Evolutionary conservation across 805 yeast genomes (phyloP), one percentile per base, ranked within the genome.

Genomic region (Clavispora asparagi): DNA sequence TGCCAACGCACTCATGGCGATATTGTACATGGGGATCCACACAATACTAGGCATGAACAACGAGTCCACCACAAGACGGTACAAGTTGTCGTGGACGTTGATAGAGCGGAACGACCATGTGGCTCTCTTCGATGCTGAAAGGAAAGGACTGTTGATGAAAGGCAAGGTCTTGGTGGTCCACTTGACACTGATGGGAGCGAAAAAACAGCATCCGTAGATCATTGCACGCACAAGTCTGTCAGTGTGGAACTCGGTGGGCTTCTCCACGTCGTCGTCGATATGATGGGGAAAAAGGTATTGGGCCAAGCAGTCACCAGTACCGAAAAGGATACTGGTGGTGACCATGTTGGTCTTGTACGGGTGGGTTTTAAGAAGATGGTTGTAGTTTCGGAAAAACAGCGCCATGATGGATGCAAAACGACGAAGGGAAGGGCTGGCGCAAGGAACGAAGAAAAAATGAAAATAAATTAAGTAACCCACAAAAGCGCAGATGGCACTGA

Each of bases 271-370:
- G 43, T 55, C 54, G 12, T 40, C 45, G 32, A 44, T 41, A 43
- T 55, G 58, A 48, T 62, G 67, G 6, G 74, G 75, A 45, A 70
- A 65, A 17, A 66, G 56, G 25, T 54, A 54, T 51, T 73, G 75
- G 2, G 78, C 78, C 41, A 72, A 54, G 29, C 58, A 60, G 49
- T 74, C 78, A 6, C 77, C 76, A 16, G 54, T 46, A 4, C 81
- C 70, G 44, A 76, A 64, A 12, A 71, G 58, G 38, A 68, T 30
- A 25, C 85, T 84, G 1, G 84, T 78, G 43, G 78, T 68, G 26
- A 74, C 41, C 58, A 80, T 76, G 58, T 81, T 82, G 42, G 83
- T 78, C 35, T 70, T 57, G 56, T 71, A 76, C 4, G 86, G 85
- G 47, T 71, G 71, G 32, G 60, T 64, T 50, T 63, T 62, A 39